Conservation (phyloP, 164 flowering plant genomes). For the Hamamelis virginiana region DNA sequence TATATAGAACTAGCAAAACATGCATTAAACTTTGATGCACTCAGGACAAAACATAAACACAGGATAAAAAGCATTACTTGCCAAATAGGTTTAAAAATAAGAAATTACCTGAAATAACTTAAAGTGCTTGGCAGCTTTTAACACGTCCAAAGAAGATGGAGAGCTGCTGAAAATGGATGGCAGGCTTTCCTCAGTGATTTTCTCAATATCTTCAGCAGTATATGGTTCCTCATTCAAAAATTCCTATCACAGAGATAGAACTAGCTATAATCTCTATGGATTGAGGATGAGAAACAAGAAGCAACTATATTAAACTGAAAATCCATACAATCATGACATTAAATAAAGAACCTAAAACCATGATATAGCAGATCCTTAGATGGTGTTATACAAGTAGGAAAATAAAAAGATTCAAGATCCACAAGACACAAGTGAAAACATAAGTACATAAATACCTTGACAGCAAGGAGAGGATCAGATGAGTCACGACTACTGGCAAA, state of each 20-base stretch:
- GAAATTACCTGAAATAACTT: conserved; percentile 76
- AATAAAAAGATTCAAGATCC: too few relatives aligned
- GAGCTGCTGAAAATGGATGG: conserved; percentile 51
- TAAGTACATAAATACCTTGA: conserved; percentile 53
- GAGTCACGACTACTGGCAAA: conserved; percentile 70
- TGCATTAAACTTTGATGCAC: too few relatives aligned
- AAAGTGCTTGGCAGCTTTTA: conserved; percentile 76
- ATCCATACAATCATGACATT: too few relatives aligned
- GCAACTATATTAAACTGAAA: not conserved
- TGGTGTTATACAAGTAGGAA: not conserved
- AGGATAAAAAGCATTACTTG: too few relatives aligned
- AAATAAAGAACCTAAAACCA: too few relatives aligned
- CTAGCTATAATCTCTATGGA: not conserved
- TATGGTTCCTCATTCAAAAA: conserved; percentile 79
- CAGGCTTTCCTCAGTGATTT: conserved; percentile 56
- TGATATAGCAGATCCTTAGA: not conserved
- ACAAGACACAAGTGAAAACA: not conserved
- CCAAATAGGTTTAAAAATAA: too few relatives aligned
- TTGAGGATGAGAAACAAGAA: not conserved
- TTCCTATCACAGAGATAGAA: conserved; percentile 43
- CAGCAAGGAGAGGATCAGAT: conserved; percentile 81
- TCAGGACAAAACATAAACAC: too few relatives aligned
- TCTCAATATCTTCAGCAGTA: conserved; percentile 76
- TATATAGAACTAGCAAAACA: too few relatives aligned
- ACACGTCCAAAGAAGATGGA: conserved; percentile 75